Evolutionary conservation across 2,329 filamentous ascomycete genomes (phyloP), one percentile per base, ranked within the genome.

Genomic region (Plenodomus tracheiphilus): DNA sequence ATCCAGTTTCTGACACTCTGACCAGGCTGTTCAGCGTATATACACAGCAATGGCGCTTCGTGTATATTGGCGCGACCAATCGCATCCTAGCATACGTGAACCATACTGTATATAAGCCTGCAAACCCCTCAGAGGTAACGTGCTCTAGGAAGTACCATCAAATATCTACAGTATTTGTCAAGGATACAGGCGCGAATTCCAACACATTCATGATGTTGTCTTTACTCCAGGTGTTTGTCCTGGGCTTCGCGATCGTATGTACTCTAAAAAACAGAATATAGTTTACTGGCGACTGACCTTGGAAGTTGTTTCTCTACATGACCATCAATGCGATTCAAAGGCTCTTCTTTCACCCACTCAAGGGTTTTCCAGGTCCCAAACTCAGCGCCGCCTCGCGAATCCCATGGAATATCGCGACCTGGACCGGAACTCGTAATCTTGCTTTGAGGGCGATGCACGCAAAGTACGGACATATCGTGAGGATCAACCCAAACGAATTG

Each of bases 361-460:
- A 68, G 37, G 70, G 69, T 37, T 76, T 72, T 39, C 77, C 77
- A 9, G 78, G 76, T 2, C 76, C 77, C 1, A 72, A 62, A 34
- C 43, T 72, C 6, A 51, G 60, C 46, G 69, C 71, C 8, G 64
- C 68, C 17, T 69, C 70, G 36, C 62, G 68, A n/a, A 49, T 75
- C 10, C 71, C 71, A 1, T 61, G 68, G 35, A 59, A 64, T 19
- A 45, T 61, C n/a, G 57, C 60, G 16, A 43, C 51, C 1, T 52
- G 56, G 22, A 58, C 22, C 1, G 74, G 73, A 19, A 51, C 41
- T 2, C 45, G 52, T 8, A 56, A 69, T 22, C 37, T 38, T 3
- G 40, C 47, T 7, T 41, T 66, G 16, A 51, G 45, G 19, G 46
- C 74, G 7, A 52, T 76, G 16, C 75, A 77, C 44, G 46, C 61